These are phyloP conservation scores for Fusarium coffeatum DNA, from an alignment of 2,329 filamentous ascomycete genomes.

Conservation along the genomic window DNA sequence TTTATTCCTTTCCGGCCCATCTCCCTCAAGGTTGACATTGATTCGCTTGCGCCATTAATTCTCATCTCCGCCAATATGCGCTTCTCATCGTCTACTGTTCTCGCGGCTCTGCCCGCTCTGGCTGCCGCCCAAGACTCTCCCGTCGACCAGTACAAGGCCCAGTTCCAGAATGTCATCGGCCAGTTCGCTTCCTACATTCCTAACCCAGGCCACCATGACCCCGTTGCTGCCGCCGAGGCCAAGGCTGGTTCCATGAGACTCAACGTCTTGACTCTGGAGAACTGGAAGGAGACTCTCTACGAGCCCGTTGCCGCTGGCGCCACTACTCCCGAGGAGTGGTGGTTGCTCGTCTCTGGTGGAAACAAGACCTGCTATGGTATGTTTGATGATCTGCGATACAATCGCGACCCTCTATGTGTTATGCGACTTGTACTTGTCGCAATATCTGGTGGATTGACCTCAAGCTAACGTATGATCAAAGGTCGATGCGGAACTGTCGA, in stretches of 20 bases:
- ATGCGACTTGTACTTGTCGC: not conserved
- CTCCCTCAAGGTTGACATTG: conserved; percentile 3
- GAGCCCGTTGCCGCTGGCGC: conserved; percentile 68
- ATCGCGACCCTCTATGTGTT: not conserved
- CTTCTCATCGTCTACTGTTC: conserved; percentile 63
- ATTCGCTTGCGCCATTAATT: conserved; percentile 6
- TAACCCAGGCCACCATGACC: conserved; percentile 57
- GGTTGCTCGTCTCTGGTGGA: conserved; percentile 77
- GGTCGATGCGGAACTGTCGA: conserved; percentile 75
- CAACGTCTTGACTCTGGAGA: conserved; percentile 70
- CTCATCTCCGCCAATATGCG: conserved; percentile 61
- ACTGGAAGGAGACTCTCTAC: conserved; percentile 77
- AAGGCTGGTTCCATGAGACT: conserved; percentile 58
- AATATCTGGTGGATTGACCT: not conserved
- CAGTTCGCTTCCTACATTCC: conserved; percentile 67
- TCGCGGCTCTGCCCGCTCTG: conserved; percentile 68
- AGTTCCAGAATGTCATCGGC: conserved; percentile 73
- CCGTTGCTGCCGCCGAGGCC: conserved; percentile 56
- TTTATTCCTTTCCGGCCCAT: conserved; percentile 20
- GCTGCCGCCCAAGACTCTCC: conserved; percentile 63
- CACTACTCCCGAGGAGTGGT: conserved; percentile 78
- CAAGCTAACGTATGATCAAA: conserved; percentile 47
- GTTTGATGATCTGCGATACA: conserved; percentile 34
- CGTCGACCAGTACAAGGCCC: conserved; percentile 69
- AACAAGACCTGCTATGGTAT: conserved; percentile 81